These are phyloP conservation scores for Stylonectria norvegica DNA, from an alignment of 2,329 filamentous ascomycete species.

Conservation along the genomic window DNA sequence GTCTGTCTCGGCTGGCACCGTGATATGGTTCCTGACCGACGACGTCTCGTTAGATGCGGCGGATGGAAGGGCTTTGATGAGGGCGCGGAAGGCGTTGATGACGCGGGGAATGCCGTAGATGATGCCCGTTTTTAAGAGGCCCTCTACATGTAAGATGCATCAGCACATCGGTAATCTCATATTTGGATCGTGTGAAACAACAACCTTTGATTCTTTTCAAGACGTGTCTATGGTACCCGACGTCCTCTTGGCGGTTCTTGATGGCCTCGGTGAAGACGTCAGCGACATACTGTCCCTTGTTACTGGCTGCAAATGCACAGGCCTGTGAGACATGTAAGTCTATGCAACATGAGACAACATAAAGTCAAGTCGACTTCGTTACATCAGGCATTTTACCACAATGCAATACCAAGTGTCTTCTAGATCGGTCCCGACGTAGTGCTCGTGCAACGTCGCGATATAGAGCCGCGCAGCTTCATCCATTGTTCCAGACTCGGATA, in stretches of 20 bases:
- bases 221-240: conserved; percentile 11
- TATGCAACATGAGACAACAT: background rate
- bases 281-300: conserved; percentile 16
- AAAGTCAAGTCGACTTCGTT: too few relatives aligned
- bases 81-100: conserved; percentile 25
- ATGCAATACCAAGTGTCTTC: conserved; percentile 18
- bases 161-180: too few relatives aligned
- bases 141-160: conserved; percentile 5
- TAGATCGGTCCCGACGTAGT: conserved; percentile 4
- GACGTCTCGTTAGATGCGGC: conserved; percentile 18
- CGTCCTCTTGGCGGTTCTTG: conserved; percentile 2
- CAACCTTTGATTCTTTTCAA: conserved; percentile 12
- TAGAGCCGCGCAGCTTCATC: conserved; percentile 8
- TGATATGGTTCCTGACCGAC: conserved; percentile 17
- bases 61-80: conserved; percentile 17
- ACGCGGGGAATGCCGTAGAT: conserved; percentile 27
- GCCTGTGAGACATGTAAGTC: conserved; percentile 2
- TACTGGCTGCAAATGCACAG: conserved; percentile 16
- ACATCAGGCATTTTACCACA: conserved; percentile 6
- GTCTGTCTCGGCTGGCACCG: conserved; percentile 12
- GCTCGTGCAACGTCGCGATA: conserved; percentile 6
- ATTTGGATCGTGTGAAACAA: too few relatives aligned
- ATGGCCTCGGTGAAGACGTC: conserved; percentile 13
- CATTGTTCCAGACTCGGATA: background rate
- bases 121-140: conserved; percentile 23